Evolutionary conservation across 106 monocot species (phyloP).

Genomic region (Allium cepa): DNA sequence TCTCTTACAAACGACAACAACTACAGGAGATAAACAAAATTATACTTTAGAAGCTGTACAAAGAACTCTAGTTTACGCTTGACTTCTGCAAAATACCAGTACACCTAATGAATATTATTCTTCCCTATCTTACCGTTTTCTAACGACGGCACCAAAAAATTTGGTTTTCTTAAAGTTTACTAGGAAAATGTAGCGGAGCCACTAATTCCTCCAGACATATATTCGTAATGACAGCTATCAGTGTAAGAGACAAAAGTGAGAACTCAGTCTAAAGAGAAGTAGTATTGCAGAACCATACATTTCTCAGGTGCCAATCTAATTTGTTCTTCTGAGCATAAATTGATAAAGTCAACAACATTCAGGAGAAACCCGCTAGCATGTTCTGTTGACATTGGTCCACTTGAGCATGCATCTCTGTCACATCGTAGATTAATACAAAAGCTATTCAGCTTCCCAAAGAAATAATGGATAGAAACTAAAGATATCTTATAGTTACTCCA

Average conservation of each 20-base stretch:
- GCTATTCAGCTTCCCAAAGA: conserved; percentile 1
- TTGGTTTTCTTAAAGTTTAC: too few species aligned
- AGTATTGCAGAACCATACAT: conserved; percentile 41
- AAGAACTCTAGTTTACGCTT: too few species aligned
- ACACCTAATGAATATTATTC: too few species aligned
- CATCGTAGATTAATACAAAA: not conserved
- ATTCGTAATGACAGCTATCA: not conserved
- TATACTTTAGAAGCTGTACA: not conserved
- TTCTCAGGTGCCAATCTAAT: conserved; percentile 83
- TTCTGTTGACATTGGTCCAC: conserved; percentile 35
- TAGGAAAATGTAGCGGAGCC: too few species aligned
- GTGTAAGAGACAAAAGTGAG: not conserved
- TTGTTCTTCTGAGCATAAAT: conserved; percentile 60
- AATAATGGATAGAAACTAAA: not conserved
- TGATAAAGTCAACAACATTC: conserved; percentile 53
- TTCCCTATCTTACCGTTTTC: too few species aligned
- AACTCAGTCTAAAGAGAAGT: too few species aligned
- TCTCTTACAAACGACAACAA: conserved; percentile 74
- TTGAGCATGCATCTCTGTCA: conserved; percentile 68
- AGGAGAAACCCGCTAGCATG: conserved; percentile 36
- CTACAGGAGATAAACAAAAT: conserved; percentile 20
- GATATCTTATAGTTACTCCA: not conserved
- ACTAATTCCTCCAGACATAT: too few species aligned
- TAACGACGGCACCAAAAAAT: too few species aligned
- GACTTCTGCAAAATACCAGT: too few species aligned